Evolutionary conservation across 768 basidiomycete species (phyloP).

Genomic region (Leccinellum rugosiceps): DNA sequence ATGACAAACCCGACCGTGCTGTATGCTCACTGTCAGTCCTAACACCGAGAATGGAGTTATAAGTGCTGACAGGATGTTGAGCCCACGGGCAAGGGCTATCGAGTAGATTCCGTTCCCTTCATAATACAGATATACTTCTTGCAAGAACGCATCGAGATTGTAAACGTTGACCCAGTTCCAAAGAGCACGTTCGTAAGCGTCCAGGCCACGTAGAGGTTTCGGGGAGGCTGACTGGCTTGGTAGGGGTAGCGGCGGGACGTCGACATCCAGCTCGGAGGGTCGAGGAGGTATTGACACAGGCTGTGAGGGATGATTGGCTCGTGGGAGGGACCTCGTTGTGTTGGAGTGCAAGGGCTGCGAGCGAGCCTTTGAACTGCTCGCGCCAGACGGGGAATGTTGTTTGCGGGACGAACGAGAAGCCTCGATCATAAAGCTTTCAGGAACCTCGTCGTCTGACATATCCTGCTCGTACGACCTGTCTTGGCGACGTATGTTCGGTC

Average conservation of each 20-base stretch:
- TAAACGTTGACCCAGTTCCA: conserved; percentile 99
- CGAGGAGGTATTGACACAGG: conserved; percentile 55
- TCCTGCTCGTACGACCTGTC: conserved; percentile 59
- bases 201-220: conserved; percentile 64
- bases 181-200: conserved; percentile 84
- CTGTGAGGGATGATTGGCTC: conserved; percentile 37
- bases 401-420: conserved; percentile 45
- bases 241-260: conserved; percentile 26
- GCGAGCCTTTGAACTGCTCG: conserved; percentile 30
- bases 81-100: conserved; percentile 82
- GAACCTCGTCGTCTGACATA: conserved; percentile 79
- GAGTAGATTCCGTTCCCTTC: conserved; percentile 96
- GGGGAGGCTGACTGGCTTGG: conserved; percentile 24
- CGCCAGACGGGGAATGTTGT: conserved; percentile 31
- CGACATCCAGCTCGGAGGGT: conserved; percentile 59
- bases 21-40: conserved; percentile 27
- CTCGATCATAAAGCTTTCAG: conserved; percentile 84
- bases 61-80: conserved; percentile 88
- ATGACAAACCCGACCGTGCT: conserved; percentile 99
- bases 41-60: conserved; percentile 13
- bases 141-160: conserved; percentile 92
- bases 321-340: conserved; percentile 36
- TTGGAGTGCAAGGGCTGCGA: conserved; percentile 54
- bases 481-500: conserved; percentile 70
- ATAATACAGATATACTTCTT: conserved; percentile 95